Conservation (phyloP, 1,284 basidiomycete genomes). For the Puccinia coronata region DNA sequence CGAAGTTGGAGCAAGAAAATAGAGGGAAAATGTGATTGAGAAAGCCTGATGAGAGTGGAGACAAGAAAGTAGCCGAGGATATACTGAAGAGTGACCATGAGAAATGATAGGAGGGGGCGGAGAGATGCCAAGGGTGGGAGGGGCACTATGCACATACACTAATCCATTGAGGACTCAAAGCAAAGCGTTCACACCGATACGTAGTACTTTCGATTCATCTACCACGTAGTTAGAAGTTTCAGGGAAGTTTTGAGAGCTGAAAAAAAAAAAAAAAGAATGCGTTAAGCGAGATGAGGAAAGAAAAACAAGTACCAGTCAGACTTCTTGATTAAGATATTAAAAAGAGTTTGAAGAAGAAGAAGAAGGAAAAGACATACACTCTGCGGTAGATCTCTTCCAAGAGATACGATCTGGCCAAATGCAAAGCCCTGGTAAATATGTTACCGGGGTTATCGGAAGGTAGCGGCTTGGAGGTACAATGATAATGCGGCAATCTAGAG, state of each 20-base stretch:
- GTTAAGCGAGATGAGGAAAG: too few species aligned
- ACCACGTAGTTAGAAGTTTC: slow-evolving; percentile 46
- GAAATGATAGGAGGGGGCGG: too few species aligned
- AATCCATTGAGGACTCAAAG: too few species aligned
- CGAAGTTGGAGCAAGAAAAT: too few species aligned
- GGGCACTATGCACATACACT: too few species aligned
- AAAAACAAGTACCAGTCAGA: background rate
- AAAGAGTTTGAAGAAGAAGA: background rate
- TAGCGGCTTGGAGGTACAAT: slow-evolving; percentile 62
- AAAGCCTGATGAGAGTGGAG: too few species aligned
- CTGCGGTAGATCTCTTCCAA: slow-evolving; percentile 67
- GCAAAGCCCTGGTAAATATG: slow-evolving; percentile 59
- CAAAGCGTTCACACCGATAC: slow-evolving; percentile 49
- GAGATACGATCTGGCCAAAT: slow-evolving; percentile 63
- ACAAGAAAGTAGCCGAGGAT: too few species aligned
- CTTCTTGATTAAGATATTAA: background rate
- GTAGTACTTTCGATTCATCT: slow-evolving; percentile 49
- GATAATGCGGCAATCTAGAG: slow-evolving; percentile 66
- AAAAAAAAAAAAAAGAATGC: background rate
- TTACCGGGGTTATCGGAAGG: slow-evolving; percentile 56
- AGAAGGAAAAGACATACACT: slow-evolving; percentile 57
- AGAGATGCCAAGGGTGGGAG: too few species aligned
- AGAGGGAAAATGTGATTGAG: too few species aligned
- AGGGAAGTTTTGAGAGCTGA: slow-evolving; percentile 50
- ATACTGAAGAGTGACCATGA: too few species aligned